These are phyloP conservation scores for Tetradesmus lagerheimii DNA, from an alignment of 139 green algal genomes.

Conservation along the genomic window DNA sequence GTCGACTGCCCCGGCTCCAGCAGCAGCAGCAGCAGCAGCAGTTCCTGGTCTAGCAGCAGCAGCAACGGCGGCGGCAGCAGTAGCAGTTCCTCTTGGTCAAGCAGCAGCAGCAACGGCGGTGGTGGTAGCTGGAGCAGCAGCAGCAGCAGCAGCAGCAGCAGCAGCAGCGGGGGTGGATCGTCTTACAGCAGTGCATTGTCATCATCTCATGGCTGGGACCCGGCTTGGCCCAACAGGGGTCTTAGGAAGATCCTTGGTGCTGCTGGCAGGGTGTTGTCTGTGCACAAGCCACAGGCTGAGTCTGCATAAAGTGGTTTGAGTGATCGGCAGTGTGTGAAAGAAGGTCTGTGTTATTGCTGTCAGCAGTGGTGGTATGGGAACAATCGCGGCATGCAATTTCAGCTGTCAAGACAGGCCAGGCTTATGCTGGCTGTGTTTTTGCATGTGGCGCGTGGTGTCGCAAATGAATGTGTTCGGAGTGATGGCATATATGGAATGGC, in stretches of 20 bases:
- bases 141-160: not conserved
- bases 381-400: too few species aligned
- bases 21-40: conserved; percentile 6
- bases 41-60: not conserved
- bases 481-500: too few species aligned
- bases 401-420: too few species aligned
- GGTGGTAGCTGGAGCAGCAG: not conserved
- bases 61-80: not conserved
- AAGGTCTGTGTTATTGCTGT: too few species aligned
- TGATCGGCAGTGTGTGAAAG: too few species aligned
- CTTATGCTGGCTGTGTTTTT: too few species aligned
- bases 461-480: too few species aligned
- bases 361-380: too few species aligned
- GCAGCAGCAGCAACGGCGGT: not conserved
- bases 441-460: too few species aligned
- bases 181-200: not conserved
- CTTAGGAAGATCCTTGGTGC: not conserved
- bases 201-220: not conserved
- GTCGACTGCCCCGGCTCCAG: not conserved
- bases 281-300: too few species aligned
- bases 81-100: not conserved
- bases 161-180: not conserved
- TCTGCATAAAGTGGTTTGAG: too few species aligned
- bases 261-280: too few species aligned
- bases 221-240: not conserved